Base-by-base conservation (phyloP, 208 protist genomes). In the Trypanosoma conorhini region DNA sequence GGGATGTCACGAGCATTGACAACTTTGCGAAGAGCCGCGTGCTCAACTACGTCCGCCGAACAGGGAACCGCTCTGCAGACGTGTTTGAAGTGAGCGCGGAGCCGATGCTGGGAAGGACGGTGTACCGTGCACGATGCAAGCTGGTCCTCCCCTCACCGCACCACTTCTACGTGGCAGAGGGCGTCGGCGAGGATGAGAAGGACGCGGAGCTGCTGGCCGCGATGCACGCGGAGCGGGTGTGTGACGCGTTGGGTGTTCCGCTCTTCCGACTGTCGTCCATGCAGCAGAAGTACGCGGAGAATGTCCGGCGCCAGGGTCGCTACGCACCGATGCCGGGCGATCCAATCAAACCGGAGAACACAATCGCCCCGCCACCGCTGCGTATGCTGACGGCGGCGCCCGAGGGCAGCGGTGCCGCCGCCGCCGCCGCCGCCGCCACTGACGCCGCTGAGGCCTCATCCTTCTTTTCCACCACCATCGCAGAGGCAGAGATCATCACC, bases 181-280 rank as follows among this genome's bases (percentile, higher is more conserved):
- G 89, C 3, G 26, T 94, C 19, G 86, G 62, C 12, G 81, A 90
- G 48, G 79, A 67, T 44, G 73, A 71, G 21, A 88, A 87, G 76
- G 85, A 90, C 30, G 90, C 90, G 17, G 90, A 92, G 69, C 55
- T 90, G 51, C 80, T 94, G 1, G 86, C 86, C 17, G 88, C 91
- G 33, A 96, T 96, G 91, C 91, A 96, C 70, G 91, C 88, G 5
- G 86, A 96, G 69, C 72, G 81, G 4, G 76, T 94, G 21, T 91
- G 85, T 68, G 88, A 93, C 51, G 80, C 83, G 8, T 74, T 92
- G 0, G 86, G 83, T 5, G 80, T 93, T 15, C 85, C 81, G 24
- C 76, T 95, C 13, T 95, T 92, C 59, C 73, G 78, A 1, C 66
- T 92, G 42, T 70, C 75, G 62, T 83, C 81, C 8, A 86, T 82